phyloP scores from a whole-genome alignment of 768 basidiomycete genomes.

The Lactifluus hygrophoroides region DNA sequence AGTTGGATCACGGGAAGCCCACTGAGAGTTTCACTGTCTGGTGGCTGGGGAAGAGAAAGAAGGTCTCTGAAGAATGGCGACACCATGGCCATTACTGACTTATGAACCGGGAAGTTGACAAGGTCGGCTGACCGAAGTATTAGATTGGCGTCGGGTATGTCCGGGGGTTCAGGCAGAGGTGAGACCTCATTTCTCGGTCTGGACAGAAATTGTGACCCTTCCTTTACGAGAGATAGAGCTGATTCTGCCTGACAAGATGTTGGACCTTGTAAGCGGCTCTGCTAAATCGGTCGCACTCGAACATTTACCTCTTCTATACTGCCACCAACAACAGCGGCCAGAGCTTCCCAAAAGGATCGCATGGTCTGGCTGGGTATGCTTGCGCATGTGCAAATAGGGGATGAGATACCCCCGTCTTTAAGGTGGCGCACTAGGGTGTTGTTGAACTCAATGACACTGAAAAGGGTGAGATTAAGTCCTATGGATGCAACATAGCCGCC shows the following conservation, averaged over 20 bases:
- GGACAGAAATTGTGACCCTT: not conserved
- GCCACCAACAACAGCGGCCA: not conserved
- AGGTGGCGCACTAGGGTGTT: not conserved
- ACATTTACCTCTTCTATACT: not conserved
- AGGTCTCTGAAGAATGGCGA: conserved; percentile 8
- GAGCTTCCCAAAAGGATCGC: not conserved
- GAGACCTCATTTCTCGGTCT: not conserved
- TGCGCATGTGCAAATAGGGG: not conserved
- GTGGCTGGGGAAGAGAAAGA: conserved; percentile 1
- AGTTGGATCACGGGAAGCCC: not conserved
- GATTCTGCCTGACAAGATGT: not conserved
- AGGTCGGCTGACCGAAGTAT: not conserved
- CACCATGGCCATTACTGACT: not conserved
- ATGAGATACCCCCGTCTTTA: not conserved
- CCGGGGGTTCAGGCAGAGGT: not conserved
- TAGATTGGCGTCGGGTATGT: not conserved
- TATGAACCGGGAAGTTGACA: conserved; percentile 1
- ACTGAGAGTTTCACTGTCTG: not conserved
- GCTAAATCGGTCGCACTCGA: too few species aligned
- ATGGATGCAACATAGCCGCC: not conserved
- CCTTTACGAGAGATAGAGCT: not conserved
- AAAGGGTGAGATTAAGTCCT: not conserved
- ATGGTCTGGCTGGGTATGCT: not conserved
- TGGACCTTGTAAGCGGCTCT: not conserved
- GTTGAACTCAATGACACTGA: not conserved